A percentile compares a stretch with the other conserved stretches of the same genome.
Conservation (phyloP, 495 filamentous ascomycete species). For the Haplographium delicatum region DNA sequence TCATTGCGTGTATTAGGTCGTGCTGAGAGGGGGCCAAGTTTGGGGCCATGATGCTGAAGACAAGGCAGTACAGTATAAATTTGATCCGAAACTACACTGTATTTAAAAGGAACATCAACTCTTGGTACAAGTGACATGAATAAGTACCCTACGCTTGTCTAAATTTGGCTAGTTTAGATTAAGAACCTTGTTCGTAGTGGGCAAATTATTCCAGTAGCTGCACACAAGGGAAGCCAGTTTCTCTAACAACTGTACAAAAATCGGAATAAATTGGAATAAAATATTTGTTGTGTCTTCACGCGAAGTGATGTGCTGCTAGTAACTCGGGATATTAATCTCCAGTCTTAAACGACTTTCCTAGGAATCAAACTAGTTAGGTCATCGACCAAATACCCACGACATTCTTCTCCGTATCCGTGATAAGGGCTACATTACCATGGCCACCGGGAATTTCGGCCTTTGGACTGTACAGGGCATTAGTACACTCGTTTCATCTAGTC, state of each 20-base stretch:
- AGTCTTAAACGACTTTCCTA: no score
- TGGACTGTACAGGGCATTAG: background rate
- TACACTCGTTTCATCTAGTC: no score
- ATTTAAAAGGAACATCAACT: background rate
- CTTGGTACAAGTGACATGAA: conserved; percentile 2
- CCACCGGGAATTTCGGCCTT: conserved; percentile 19
- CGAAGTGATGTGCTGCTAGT: no score
- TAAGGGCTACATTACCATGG: conserved; percentile 23
- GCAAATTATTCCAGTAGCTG: background rate
- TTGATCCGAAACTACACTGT: background rate
- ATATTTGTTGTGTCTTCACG: no score
- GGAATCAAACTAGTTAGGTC: no score
- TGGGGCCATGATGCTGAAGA: conserved; percentile 9
- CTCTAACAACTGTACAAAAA: conserved; percentile 4
- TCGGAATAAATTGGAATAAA: no score
- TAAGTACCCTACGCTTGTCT: conserved; percentile 2
- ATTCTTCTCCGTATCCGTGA: conserved; percentile 26
- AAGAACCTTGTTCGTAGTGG: conserved; percentile 3
- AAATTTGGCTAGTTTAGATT: conserved; percentile 2
- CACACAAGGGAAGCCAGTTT: conserved; percentile 9
- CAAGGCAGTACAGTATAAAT: conserved; percentile 4
- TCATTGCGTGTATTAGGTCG: conserved; percentile 12
- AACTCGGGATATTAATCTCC: no score
- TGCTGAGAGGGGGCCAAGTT: conserved; percentile 10
- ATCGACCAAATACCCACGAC: conserved; percentile 26